Conservation (phyloP, 495 filamentous ascomycete species). For the Viridothelium virens region DNA sequence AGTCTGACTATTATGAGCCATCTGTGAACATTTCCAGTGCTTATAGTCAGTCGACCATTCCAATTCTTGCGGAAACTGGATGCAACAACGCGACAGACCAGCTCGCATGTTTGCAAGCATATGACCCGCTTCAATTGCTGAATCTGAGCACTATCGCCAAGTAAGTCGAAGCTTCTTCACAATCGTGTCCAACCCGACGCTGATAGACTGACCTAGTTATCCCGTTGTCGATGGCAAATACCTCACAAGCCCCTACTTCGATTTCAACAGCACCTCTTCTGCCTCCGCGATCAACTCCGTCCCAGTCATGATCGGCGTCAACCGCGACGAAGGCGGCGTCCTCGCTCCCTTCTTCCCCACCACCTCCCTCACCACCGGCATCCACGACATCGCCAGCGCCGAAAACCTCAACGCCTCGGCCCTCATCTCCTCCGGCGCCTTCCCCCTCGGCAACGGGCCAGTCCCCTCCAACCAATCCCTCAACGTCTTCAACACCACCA, state of each 20-base stretch:
- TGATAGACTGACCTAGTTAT: conserved; percentile 2
- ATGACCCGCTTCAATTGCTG: conserved; percentile 19
- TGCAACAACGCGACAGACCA: conserved; percentile 20
- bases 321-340: conserved; percentile 25
- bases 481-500: conserved; percentile 24
- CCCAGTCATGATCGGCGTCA: conserved; percentile 22
- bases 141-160: conserved; percentile 19
- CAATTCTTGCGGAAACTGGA: conserved; percentile 22
- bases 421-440: conserved; percentile 2
- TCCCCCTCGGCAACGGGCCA: conserved; percentile 17
- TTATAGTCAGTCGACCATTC: conserved; percentile 15
- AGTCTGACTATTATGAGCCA: conserved; percentile 19
- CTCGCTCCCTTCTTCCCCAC: conserved; percentile 16
- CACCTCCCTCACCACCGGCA: conserved; percentile 29
- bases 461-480: conserved; percentile 8
- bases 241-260: conserved; percentile 17
- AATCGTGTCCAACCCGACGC: not conserved
- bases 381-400: conserved; percentile 17
- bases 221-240: conserved; percentile 22
- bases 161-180: not conserved
- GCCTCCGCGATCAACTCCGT: conserved; percentile 17
- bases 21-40: conserved; percentile 15
- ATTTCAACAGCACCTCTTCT: conserved; percentile 20
- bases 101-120: conserved; percentile 22
- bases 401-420: conserved; percentile 9